phyloP scores from a whole-genome alignment of 1,284 basidiomycete species.

The Paramarasmius palmivorus region DNA sequence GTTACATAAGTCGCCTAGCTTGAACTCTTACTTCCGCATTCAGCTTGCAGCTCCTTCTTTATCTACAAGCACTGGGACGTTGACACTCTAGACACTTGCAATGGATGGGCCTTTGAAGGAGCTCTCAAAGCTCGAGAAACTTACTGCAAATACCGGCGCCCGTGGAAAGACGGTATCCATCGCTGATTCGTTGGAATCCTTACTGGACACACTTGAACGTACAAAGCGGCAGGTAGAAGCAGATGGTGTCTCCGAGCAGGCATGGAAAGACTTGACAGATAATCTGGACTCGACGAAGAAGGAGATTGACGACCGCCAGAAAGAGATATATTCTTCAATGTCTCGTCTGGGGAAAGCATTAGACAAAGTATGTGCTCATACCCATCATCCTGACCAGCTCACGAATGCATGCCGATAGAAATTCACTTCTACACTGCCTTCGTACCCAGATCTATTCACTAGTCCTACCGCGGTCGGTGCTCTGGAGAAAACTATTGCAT shows the following conservation, averaged over 20 bases:
- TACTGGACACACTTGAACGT: conserved; percentile 63
- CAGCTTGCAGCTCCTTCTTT: neutral
- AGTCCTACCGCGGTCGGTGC: conserved; percentile 59
- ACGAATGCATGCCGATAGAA: conserved; percentile 48
- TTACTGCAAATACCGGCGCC: conserved; percentile 42
- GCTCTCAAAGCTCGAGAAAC: conserved; percentile 68
- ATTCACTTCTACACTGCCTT: conserved; percentile 67
- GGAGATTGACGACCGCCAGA: conserved; percentile 84
- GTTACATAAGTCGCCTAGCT: neutral
- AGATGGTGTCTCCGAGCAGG: conserved; percentile 54
- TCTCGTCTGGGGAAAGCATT: conserved; percentile 80
- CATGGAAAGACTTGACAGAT: conserved; percentile 55
- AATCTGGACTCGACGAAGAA: conserved; percentile 73
- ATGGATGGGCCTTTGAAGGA: conserved; percentile 79
- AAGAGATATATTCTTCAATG: conserved; percentile 80
- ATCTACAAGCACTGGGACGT: neutral
- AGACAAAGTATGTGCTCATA: conserved; percentile 69
- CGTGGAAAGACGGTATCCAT: conserved; percentile 61
- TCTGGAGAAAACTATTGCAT: conserved; percentile 72
- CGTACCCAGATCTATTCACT: conserved; percentile 70
- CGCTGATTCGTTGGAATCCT: conserved; percentile 64
- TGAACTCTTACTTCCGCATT: neutral
- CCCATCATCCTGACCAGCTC: neutral
- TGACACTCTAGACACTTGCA: too few species aligned
- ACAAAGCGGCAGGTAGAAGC: conserved; percentile 56